Conservation (phyloP, 495 filamentous ascomycete species). For the Aspergillus hancockii region DNA sequence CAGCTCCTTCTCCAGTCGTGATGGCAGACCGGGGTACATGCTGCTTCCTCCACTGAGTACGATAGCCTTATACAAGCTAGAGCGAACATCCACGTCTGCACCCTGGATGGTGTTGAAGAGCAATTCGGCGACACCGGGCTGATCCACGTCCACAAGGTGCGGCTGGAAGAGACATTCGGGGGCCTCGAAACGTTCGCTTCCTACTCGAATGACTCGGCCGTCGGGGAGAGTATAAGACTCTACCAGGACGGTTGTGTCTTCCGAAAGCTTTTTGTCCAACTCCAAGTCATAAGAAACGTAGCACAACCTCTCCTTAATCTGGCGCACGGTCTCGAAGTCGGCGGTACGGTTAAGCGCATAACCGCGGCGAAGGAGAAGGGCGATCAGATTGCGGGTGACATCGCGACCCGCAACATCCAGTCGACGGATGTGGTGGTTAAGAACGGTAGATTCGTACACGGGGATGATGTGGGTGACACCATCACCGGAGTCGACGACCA, state of each 20-base stretch:
- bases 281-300: slow-evolving; percentile 99
- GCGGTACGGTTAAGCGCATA: slow-evolving; percentile 98
- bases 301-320: slow-evolving; percentile 99
- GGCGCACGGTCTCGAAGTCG: slow-evolving; percentile 98
- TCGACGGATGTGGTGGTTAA: slow-evolving; percentile 92
- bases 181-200: slow-evolving; percentile 95
- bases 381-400: slow-evolving; percentile 95
- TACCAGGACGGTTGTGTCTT: slow-evolving; percentile 96
- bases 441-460: slow-evolving; percentile 94
- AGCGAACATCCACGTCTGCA: slow-evolving; percentile 92
- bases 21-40: slow-evolving; percentile 98
- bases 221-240: slow-evolving; percentile 97
- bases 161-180: slow-evolving; percentile 99
- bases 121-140: slow-evolving; percentile 93
- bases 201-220: slow-evolving; percentile 91
- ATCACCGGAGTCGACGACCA: slow-evolving; percentile 97
- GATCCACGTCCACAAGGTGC: slow-evolving; percentile 95
- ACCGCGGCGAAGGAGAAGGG: slow-evolving; percentile 88
- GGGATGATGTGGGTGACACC: slow-evolving; percentile 98
- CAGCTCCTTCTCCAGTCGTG: slow-evolving; percentile 93
- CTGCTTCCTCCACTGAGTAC: slow-evolving; percentile 94
- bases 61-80: slow-evolving; percentile 92
- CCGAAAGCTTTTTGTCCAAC: slow-evolving; percentile 90
- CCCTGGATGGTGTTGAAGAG: slow-evolving; percentile 98
- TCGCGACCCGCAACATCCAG: slow-evolving; percentile 96